These are phyloP conservation scores for Trichodelitschia bisporula DNA, from an alignment of 495 filamentous ascomycete species.

Conservation along the genomic window DNA sequence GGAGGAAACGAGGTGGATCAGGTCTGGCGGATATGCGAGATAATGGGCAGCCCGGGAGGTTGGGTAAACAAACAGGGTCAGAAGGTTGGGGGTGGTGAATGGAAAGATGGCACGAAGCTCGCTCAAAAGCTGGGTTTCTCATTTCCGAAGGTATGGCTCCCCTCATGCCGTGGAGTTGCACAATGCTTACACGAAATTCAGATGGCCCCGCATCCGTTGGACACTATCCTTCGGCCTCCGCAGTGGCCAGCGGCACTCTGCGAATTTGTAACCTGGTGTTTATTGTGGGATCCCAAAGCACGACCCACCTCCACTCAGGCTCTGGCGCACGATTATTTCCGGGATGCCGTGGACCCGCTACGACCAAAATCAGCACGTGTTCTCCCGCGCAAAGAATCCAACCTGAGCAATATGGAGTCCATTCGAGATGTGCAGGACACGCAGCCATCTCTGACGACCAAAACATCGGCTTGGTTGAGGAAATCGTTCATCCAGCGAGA, in stretches of 20 bases:
- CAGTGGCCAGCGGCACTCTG: constrained; percentile 78
- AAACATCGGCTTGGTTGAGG: constrained; percentile 57
- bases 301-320: constrained; percentile 90
- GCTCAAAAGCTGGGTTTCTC: constrained; percentile 94
- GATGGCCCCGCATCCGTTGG: constrained; percentile 97
- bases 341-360: constrained; percentile 82
- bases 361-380: constrained; percentile 73
- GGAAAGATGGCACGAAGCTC: constrained; percentile 79
- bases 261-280: constrained; percentile 91
- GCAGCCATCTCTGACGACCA: constrained; percentile 40
- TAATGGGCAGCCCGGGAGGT: constrained; percentile 96
- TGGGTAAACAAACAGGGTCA: constrained; percentile 83
- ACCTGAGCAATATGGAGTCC: constrained; percentile 34
- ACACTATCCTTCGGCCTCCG: constrained; percentile 68
- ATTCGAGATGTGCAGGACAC: constrained; percentile 41
- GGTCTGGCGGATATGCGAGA: constrained; percentile 97
- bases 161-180: not conserved
- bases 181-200: constrained; percentile 18
- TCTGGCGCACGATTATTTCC: constrained; percentile 80
- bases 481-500: not conserved
- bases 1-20: constrained; percentile 98
- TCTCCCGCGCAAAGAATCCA: constrained; percentile 70
- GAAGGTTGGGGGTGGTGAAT: constrained; percentile 87
- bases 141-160: constrained; percentile 50
- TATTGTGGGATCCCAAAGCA: constrained; percentile 97